Conservation (phyloP, 31 red algal species). For the Odonthalia washingtoniensis region DNA sequence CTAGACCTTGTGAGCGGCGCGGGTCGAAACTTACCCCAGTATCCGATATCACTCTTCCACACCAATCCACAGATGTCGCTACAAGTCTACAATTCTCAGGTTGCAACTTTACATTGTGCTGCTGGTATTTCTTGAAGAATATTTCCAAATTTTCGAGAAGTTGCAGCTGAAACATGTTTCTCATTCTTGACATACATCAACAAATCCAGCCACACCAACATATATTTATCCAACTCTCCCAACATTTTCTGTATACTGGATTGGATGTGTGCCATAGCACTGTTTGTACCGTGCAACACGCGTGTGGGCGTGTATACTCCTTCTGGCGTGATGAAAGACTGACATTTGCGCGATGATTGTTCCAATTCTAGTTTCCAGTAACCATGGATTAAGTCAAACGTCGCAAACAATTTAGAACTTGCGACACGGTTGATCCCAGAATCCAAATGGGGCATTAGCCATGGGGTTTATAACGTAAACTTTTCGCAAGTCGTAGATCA, state of each 20-base stretch:
- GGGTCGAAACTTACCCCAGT: too few species aligned
- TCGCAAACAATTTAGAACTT: neutral
- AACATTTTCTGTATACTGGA: neutral
- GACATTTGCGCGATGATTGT: constrained; percentile 8
- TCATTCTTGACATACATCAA: neutral
- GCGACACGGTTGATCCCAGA: neutral
- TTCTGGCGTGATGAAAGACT: neutral
- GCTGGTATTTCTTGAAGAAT: neutral
- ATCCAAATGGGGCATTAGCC: constrained; percentile 10
- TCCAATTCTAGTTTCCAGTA: constrained; percentile 32
- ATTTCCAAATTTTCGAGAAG: neutral
- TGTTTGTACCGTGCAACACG: constrained; percentile 29
- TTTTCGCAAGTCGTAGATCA: neutral
- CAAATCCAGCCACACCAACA: neutral
- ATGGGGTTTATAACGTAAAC: neutral
- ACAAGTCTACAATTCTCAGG: neutral
- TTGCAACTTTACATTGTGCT: neutral
- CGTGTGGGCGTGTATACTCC: constrained; percentile 11
- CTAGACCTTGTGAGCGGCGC: too few species aligned
- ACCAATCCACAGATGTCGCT: neutral
- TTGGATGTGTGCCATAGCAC: constrained; percentile 29
- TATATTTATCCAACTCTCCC: neutral
- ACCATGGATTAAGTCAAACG: neutral
- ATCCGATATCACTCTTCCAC: too few species aligned
- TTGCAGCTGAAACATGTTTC: neutral